Evolutionary conservation across 1,139 yeast species (phyloP), one percentile per base, ranked within the genome.

Genomic region (Blastobotrys raffinosifermentans): DNA sequence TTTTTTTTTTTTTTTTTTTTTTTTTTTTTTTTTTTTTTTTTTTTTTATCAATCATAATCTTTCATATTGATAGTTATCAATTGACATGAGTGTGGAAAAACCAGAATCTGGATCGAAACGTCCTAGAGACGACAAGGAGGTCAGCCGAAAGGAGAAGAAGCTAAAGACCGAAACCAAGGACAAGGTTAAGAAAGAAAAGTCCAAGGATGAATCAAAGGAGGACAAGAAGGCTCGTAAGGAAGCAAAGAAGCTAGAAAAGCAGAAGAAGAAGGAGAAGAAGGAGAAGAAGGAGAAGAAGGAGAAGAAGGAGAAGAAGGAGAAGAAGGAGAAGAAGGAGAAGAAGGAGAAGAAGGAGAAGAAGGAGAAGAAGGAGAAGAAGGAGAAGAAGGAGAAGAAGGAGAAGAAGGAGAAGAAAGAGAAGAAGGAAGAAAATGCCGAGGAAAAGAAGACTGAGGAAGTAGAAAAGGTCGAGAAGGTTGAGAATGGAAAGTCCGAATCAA

Each of bases 291-390:
- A 63, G 3, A 63, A 66, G 61, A 66, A 64, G 38, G 45, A 47
- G 13, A 44, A 49, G 44, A 45, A 47, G 32, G 58, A 59, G 36
- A 69, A 72, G 60, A 68, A 71, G 49, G 63, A 64, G 4, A 64
- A 68, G 63, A 66, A 65, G 51, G 70, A 72, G 13, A 68, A 70
- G 64, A 64, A 66, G 52, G 70, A 68, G 3, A 69, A 73, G 60
- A 63, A 64, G 46, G 69, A 68, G 9, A 49, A 54, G 48, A 46
- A 43, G 39, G 53, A 54, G 6, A 48, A 54, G 45, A 47, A 50
- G 40, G 60, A 61, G 31, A 70, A 70, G 61, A 67, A 68, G 48
- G 63, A 63, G 2, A 63, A 66, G 64, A 66, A 63, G 48, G 70
- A 70, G 9, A 67, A 67, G 63, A 63, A 64, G 49, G 67, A 66